A percentile compares a stretch with the other conserved stretches of the same genome.
phyloP scores from a whole-genome alignment of 805 yeast genomes.

The Kodamaea neixiangensis region DNA sequence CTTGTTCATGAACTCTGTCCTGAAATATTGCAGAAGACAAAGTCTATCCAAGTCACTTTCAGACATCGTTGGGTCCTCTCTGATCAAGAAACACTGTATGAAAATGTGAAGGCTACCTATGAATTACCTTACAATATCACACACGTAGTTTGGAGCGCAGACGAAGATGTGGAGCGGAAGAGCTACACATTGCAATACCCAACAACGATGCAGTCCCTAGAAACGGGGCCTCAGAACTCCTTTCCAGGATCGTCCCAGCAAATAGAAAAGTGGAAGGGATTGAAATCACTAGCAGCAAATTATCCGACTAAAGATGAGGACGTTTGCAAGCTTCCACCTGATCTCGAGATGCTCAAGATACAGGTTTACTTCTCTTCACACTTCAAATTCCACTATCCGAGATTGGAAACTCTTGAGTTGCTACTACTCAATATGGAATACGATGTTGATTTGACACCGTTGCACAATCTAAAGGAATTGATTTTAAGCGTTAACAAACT shows the following conservation, averaged over 20 bases:
- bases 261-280: background rate
- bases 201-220: background rate
- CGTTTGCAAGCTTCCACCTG: background rate
- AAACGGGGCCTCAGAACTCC: background rate
- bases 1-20: background rate
- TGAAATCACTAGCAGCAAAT: background rate
- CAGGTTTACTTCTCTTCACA: background rate
- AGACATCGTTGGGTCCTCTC: too few species aligned
- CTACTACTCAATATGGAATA: background rate
- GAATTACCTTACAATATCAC: background rate
- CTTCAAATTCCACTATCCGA: background rate
- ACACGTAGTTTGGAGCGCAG: background rate
- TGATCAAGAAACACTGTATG: background rate
- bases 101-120: background rate
- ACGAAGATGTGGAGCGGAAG: background rate
- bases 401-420: background rate
- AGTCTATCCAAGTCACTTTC: background rate
- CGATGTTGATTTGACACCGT: background rate
- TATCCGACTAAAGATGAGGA: background rate
- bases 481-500: background rate
- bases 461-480: background rate
- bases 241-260: background rate
- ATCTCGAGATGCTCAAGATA: background rate
- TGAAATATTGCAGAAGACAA: background rate
- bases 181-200: background rate